Conservation (phyloP, 768 basidiomycete species). For the Rhizopogon vesiculosus region DNA sequence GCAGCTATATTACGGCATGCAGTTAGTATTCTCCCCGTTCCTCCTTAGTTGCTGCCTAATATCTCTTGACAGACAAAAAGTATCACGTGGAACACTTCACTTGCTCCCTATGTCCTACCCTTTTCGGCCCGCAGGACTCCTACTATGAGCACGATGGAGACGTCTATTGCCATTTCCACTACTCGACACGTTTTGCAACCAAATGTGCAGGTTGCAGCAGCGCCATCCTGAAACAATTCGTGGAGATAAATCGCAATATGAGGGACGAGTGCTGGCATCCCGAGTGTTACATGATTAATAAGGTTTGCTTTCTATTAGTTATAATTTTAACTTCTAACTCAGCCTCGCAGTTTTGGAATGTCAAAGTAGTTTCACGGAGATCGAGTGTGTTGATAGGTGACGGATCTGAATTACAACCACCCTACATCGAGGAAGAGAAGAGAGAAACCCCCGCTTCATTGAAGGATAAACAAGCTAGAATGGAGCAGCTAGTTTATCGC, state of each 20-base stretch:
- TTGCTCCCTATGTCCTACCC: constrained; percentile 91
- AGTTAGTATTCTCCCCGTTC: constrained; percentile 49
- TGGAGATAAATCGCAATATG: constrained; percentile 98
- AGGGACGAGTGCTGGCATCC: constrained; percentile 99
- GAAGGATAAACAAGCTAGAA: constrained; percentile 85
- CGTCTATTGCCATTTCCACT: constrained; percentile 99
- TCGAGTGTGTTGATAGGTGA: constrained; percentile 56
- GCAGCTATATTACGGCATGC: constrained; percentile 99
- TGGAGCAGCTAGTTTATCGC: constrained; percentile 97
- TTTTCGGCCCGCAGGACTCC: constrained; percentile 97
- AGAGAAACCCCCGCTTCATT: constrained; percentile 73
- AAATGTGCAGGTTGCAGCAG: constrained; percentile 98
- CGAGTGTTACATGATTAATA: constrained; percentile 99
- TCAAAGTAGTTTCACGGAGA: constrained; percentile 79
- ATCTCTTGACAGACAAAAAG: constrained; percentile 75
- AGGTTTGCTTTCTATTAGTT: constrained; percentile 46
- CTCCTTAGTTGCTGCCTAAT: constrained; percentile 11
- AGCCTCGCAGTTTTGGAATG: constrained; percentile 88
- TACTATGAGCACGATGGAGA: constrained; percentile 99
- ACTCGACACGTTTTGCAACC: constrained; percentile 96
- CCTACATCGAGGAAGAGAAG: constrained; percentile 74
- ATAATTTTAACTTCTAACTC: constrained; percentile 6
- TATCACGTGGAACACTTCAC: constrained; percentile 99
- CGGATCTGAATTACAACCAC: constrained; percentile 48
- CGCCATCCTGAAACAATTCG: constrained; percentile 98